Conservation (phyloP, 2,329 filamentous ascomycete species). For the Spiromastix sp. region DNA sequence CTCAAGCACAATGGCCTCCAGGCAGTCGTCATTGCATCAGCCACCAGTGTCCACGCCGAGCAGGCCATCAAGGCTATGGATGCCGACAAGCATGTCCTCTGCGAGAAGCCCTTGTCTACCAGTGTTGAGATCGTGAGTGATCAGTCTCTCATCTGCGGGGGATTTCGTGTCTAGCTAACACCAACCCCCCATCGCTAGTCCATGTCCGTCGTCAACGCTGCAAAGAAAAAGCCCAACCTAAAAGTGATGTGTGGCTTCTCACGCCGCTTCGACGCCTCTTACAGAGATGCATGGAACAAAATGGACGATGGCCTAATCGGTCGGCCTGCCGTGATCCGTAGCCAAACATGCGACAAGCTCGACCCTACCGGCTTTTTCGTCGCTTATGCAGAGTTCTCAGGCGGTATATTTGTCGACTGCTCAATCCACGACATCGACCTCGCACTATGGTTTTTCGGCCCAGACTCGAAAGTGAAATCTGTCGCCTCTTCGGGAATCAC, state of each 20-base stretch:
- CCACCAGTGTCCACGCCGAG: slow-evolving; percentile 46
- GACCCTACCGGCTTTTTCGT: slow-evolving; percentile 59
- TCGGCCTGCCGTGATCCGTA: slow-evolving; percentile 49
- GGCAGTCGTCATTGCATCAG: slow-evolving; percentile 46
- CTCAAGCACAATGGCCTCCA: slow-evolving; percentile 44
- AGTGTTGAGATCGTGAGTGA: slow-evolving; percentile 48
- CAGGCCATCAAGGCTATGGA: slow-evolving; percentile 49
- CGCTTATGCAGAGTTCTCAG: slow-evolving; percentile 53
- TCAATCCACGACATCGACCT: slow-evolving; percentile 62
- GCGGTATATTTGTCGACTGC: slow-evolving; percentile 62
- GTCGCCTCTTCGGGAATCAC: slow-evolving; percentile 48
- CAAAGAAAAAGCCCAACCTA: slow-evolving; percentile 44
- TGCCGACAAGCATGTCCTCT: slow-evolving; percentile 45
- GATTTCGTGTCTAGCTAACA: too few species aligned
- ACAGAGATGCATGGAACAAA: slow-evolving; percentile 48
- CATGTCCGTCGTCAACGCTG: slow-evolving; percentile 49
- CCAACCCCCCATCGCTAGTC: too few species aligned
- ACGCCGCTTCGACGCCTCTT: slow-evolving; percentile 56
- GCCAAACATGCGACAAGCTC: slow-evolving; percentile 57
- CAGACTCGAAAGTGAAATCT: slow-evolving; percentile 44
- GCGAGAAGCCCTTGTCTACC: slow-evolving; percentile 46
- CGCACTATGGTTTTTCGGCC: slow-evolving; percentile 53
- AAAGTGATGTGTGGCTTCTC: slow-evolving; percentile 60
- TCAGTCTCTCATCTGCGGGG: too few species aligned
- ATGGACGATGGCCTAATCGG: slow-evolving; percentile 48